These are phyloP conservation scores for Penicillium sp. DNA, from an alignment of 2,329 filamentous ascomycete genomes.

Conservation along the genomic window DNA sequence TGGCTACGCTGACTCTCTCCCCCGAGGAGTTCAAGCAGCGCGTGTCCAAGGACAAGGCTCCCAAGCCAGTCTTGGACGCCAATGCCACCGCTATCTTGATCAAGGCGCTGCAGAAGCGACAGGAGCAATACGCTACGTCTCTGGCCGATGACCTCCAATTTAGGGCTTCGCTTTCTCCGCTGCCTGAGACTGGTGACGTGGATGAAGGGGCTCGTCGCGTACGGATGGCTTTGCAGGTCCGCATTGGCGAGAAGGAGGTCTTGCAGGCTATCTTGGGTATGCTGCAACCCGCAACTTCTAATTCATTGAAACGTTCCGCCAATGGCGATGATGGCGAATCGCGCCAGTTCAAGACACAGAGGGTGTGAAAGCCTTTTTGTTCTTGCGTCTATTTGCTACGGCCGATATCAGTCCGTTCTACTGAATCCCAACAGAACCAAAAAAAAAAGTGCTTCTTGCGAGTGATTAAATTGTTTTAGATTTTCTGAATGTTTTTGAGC, in stretches of 20 bases:
- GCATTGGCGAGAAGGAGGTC: constrained; percentile 70
- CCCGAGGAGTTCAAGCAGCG: constrained; percentile 34
- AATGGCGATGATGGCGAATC: constrained; percentile 23
- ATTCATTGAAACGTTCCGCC: constrained; percentile 32
- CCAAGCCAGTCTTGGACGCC: constrained; percentile 32
- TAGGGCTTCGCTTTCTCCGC: constrained; percentile 33
- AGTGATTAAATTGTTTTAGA: constrained; percentile 30
- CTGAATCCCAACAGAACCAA: constrained; percentile 9
- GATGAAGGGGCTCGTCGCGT: constrained; percentile 37
- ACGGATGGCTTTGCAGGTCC: constrained; percentile 64
- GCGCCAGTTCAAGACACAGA: constrained; percentile 29
- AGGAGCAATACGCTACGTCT: constrained; percentile 52
- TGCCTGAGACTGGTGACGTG: constrained; percentile 30
- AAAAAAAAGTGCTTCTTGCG: constrained; percentile 18
- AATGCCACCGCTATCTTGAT: constrained; percentile 34
- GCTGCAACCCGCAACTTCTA: constrained; percentile 27
- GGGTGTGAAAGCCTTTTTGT: constrained; percentile 15
- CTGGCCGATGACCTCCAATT: constrained; percentile 51
- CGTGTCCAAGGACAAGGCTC: constrained; percentile 35
- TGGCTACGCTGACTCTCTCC: constrained; percentile 35
- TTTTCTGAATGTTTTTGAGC: constrained; percentile 30
- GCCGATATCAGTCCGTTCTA: constrained; percentile 1
- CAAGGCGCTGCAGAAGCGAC: constrained; percentile 33
- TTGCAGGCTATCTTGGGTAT: constrained; percentile 53
- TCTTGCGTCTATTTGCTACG: neutral